A percentile compares a stretch with the other conserved stretches of the same genome.
phyloP scores from a whole-genome alignment of 2,329 filamentous ascomycete species.

The Diaporthe humulicola region DNA sequence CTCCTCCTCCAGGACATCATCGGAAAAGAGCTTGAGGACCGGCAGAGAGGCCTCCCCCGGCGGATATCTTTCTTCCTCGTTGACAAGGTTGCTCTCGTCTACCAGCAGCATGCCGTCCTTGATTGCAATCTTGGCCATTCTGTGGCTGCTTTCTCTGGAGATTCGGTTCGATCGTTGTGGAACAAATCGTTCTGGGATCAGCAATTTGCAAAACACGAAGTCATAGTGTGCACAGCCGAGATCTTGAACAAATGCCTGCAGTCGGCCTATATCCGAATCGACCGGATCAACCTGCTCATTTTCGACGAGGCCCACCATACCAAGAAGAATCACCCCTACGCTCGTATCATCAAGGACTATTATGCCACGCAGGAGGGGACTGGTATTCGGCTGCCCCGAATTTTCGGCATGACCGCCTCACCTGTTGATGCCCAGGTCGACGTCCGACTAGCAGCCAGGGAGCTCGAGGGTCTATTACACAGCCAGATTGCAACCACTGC shows the following conservation, averaged over 20 bases:
- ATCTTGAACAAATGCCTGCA: slow-evolving; percentile 84
- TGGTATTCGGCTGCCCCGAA: slow-evolving; percentile 69
- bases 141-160: slow-evolving; percentile 82
- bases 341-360: slow-evolving; percentile 89
- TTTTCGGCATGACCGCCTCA: slow-evolving; percentile 98
- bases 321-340: slow-evolving; percentile 94
- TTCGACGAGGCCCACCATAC: slow-evolving; percentile 98
- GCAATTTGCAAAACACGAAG: slow-evolving; percentile 75
- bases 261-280: slow-evolving; percentile 83
- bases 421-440: slow-evolving; percentile 88
- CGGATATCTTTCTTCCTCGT: slow-evolving; percentile 90
- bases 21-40: slow-evolving; percentile 80
- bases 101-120: slow-evolving; percentile 89
- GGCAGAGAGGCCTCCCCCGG: slow-evolving; percentile 69
- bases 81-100: slow-evolving; percentile 89
- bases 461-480: slow-evolving; percentile 83
- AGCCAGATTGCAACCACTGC: slow-evolving; percentile 84
- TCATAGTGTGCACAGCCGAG: slow-evolving; percentile 92
- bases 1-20: slow-evolving; percentile 84
- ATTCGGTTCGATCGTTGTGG: slow-evolving; percentile 62
- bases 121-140: slow-evolving; percentile 83
- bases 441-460: slow-evolving; percentile 75
- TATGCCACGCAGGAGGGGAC: slow-evolving; percentile 64
- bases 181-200: slow-evolving; percentile 64
- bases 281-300: slow-evolving; percentile 87